phyloP scores from a whole-genome alignment of 257 asterid genomes.

The Rehmannia glutinosa region DNA sequence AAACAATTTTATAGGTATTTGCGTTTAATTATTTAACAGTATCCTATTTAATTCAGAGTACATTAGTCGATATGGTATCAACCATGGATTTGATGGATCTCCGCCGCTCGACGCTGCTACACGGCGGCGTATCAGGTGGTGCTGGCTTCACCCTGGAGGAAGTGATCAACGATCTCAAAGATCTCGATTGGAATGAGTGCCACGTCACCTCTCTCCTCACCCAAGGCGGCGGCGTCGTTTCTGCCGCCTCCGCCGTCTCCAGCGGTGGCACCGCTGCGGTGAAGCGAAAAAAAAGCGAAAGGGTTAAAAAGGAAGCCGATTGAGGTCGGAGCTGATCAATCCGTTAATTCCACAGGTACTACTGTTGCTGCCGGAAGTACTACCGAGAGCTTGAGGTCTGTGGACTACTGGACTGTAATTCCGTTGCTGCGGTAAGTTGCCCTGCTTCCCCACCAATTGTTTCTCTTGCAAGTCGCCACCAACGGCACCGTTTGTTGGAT shows the following conservation, averaged over 20 bases:
- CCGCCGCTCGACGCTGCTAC: constrained; percentile 47
- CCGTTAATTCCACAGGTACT: constrained; percentile 11
- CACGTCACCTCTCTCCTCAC: constrained; percentile 56
- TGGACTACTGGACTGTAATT: too few species aligned
- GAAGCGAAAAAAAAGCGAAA: neutral
- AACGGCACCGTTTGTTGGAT: neutral
- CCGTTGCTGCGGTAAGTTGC: neutral
- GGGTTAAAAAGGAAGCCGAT: neutral
- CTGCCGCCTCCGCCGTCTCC: constrained; percentile 16
- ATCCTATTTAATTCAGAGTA: constrained; percentile 30
- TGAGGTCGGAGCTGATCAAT: neutral
- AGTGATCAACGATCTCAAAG: constrained; percentile 44
- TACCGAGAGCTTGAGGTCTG: neutral
- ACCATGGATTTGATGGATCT: constrained; percentile 50
- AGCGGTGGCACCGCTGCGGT: neutral
- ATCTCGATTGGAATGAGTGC: constrained; percentile 68
- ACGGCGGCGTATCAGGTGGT: constrained; percentile 35
- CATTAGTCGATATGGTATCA: constrained; percentile 34
- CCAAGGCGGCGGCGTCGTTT: constrained; percentile 25
- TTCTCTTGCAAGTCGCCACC: neutral
- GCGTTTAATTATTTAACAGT: too few species aligned
- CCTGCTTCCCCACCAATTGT: neutral
- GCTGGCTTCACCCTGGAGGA: constrained; percentile 39
- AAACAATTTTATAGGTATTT: too few species aligned
- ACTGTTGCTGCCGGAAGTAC: constrained; percentile 21